A percentile compares a stretch with the other conserved stretches of the same genome.
phyloP scores from a whole-genome alignment of 176 grass and related monocot genomes.

The Cenchrus purpureus region DNA sequence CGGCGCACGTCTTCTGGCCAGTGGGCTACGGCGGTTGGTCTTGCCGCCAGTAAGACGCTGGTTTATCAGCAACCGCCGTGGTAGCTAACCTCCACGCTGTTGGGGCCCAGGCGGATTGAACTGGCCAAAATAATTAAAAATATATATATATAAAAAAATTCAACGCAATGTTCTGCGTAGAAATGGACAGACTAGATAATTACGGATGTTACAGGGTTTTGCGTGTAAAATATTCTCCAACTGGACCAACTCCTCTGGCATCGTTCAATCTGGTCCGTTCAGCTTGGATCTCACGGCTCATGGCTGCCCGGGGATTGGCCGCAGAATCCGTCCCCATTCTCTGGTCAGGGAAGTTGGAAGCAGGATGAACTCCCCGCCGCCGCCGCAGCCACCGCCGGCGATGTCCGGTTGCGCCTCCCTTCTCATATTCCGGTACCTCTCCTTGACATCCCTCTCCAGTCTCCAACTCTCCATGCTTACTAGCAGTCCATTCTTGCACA shows the following conservation, averaged over 20 bases:
- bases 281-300: conserved; percentile 19
- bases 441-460: conserved; percentile 11
- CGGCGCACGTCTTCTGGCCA: too few species aligned
- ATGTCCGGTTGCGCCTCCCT: conserved; percentile 34
- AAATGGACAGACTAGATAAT: too few species aligned
- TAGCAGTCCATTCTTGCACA: not conserved
- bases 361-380: conserved; percentile 45
- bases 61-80: too few species aligned
- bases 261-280: not conserved
- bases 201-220: too few species aligned
- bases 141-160: too few species aligned
- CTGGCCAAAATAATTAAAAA: too few species aligned
- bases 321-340: not conserved
- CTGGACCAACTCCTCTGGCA: not conserved
- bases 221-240: too few species aligned
- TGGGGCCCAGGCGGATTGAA: too few species aligned
- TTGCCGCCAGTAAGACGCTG: too few species aligned
- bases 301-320: not conserved
- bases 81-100: too few species aligned
- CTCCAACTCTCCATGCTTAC: not conserved
- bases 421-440: conserved; percentile 33
- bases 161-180: too few species aligned
- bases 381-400: not conserved
- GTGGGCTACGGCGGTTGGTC: too few species aligned
- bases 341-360: not conserved